phyloP scores from a whole-genome alignment of 2,329 filamentous ascomycete species.

The Plectosphaerella plurivora region DNA sequence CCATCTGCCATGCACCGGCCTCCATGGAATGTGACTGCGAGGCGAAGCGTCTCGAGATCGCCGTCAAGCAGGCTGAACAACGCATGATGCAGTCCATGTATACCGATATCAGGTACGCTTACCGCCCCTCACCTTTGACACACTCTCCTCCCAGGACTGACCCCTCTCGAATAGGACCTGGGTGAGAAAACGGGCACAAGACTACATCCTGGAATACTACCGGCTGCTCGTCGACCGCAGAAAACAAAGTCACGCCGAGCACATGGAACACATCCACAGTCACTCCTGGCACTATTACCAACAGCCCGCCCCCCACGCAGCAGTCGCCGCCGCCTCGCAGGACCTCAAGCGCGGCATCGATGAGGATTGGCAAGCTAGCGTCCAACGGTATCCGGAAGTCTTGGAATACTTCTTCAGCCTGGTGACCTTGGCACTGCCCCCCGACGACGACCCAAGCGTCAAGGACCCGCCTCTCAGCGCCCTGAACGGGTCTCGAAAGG shows the following conservation, averaged over 20 bases:
- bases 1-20: constrained; percentile 60
- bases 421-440: constrained; percentile 61
- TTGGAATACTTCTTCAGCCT: constrained; percentile 75
- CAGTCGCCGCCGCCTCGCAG: constrained; percentile 61
- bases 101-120: constrained; percentile 56
- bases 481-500: constrained; percentile 43
- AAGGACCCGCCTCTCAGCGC: constrained; percentile 57
- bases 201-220: constrained; percentile 65
- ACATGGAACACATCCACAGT: constrained; percentile 51
- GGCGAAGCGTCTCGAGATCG: constrained; percentile 58
- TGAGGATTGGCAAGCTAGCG: constrained; percentile 72
- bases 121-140: constrained; percentile 40
- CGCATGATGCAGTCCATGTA: constrained; percentile 61
- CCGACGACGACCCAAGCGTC: constrained; percentile 55
- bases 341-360: constrained; percentile 70
- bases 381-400: constrained; percentile 75
- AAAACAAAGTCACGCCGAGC: constrained; percentile 50
- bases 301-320: constrained; percentile 52
- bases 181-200: constrained; percentile 62
- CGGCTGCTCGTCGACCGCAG: constrained; percentile 56
- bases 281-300: constrained; percentile 56
- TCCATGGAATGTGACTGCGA: constrained; percentile 60
- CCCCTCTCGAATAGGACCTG: constrained; percentile 40
- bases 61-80: constrained; percentile 58
- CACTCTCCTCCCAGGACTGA: constrained; percentile 51